Evolutionary conservation across 1,284 basidiomycete species (phyloP).

Genomic region (Leccinum subfulvum): DNA sequence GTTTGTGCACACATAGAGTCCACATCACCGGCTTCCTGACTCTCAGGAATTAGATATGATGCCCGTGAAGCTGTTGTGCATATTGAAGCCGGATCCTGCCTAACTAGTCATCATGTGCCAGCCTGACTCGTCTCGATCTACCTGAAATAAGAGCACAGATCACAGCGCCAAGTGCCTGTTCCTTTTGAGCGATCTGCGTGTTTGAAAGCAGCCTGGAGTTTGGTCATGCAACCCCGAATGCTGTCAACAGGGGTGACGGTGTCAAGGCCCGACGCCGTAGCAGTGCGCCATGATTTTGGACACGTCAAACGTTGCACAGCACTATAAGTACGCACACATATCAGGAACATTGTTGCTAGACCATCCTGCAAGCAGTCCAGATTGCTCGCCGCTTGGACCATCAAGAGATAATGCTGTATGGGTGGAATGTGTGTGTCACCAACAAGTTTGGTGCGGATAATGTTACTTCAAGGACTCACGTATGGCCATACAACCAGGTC

Average conservation of each 20-base stretch:
- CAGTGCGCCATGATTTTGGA: neutral
- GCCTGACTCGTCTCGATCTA: no score
- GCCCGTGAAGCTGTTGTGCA: neutral
- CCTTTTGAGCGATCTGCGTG: neutral
- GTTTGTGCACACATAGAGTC: neutral
- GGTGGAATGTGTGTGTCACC: neutral
- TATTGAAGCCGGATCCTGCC: no score
- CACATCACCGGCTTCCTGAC: neutral
- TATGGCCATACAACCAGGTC: neutral
- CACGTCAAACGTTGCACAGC: neutral
- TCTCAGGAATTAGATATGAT: neutral
- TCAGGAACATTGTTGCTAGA: neutral
- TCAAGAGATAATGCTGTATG: neutral
- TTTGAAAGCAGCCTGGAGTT: neutral
- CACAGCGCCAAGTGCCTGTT: neutral
- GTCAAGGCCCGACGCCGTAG: neutral
- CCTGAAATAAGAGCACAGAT: neutral
- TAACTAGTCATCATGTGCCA: no score
- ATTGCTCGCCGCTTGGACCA: neutral
- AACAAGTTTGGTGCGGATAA: neutral
- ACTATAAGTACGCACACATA: neutral
- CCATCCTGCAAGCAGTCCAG: neutral
- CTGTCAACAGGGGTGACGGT: neutral
- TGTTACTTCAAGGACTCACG: neutral
- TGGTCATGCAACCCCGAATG: neutral